Base-by-base conservation (phyloP, 331 rosid species). In the Phaseolus coccineus region DNA sequence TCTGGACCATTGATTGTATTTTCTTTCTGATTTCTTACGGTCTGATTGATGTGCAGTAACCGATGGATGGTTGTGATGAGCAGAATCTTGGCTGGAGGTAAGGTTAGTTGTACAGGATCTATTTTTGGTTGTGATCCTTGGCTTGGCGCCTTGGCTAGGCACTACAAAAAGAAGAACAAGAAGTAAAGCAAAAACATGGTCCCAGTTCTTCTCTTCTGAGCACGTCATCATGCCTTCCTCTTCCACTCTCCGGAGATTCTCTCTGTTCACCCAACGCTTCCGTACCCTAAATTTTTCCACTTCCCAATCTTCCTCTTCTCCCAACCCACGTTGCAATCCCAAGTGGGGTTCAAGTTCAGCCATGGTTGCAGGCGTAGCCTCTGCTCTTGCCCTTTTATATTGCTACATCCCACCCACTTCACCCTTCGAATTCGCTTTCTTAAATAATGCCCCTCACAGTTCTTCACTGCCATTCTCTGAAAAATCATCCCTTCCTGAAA, bases 371-470 rank as follows among this genome's bases (percentile, higher is more conserved):
- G 51, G 51, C 2, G 77, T 63, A 3, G 96, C 88, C 16, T 86
- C 96, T 7, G 82, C 86, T 42, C 56, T 93, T 4, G 87, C 90
- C 70, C 22, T 89, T 63, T 69, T 91, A 0, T 88, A 15, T 59
- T 90, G 87, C 89, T 82, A 89, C 59, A 76, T 72, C n/a, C 52
- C 73, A 6, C 57, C 77, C 61, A 61, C 74, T 78, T n/a, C 83
- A 25, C 22, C 27, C 65, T 64, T 74, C 47, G 8, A 59, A 8
- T 42, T 28, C 3, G 10, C 9, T 9, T 42, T 42, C 71, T 66
- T 24, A 1, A 30, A 28, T 50, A 28, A 46, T 46, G 4, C 15
- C n/a, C 27, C 4, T 65, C 53, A 0, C 19, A 2, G 1, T 24
- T 22, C 55, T 67, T 42, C 72, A n/a, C 0, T 6, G 0, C 28